Conservation (phyloP, 2,329 filamentous ascomycete species). For the Acephala macrosclerotiorum region DNA sequence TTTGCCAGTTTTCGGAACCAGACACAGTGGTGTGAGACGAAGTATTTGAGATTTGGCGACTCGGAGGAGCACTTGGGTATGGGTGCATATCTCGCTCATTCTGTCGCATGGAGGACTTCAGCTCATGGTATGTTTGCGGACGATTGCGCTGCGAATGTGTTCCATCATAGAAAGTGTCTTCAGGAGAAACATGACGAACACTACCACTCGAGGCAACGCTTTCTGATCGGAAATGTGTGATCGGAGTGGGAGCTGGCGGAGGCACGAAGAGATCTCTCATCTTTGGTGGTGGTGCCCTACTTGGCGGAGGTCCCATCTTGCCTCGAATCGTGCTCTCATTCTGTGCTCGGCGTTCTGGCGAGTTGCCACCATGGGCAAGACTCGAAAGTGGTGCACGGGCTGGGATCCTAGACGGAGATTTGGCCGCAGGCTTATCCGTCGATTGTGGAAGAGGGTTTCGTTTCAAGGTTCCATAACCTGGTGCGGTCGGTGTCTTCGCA, state of each 20-base stretch:
- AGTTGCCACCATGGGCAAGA: conserved; percentile 77
- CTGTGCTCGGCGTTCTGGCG: conserved; percentile 70
- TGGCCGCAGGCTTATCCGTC: conserved; percentile 5
- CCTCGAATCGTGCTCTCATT: conserved; percentile 43
- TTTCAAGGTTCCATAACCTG: conserved; percentile 40
- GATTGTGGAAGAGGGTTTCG: conserved; percentile 41
- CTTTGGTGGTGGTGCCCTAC: conserved; percentile 81
- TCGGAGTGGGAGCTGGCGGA: conserved; percentile 57
- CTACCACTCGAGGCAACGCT: conserved; percentile 60
- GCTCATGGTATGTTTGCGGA: conserved; percentile 49
- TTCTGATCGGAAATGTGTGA: conserved; percentile 56
- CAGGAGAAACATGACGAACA: conserved; percentile 70
- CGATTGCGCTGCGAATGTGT: conserved; percentile 43
- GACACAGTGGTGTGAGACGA: conserved; percentile 71
- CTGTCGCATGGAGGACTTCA: conserved; percentile 51
- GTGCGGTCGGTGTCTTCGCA: conserved; percentile 63
- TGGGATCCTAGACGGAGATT: conserved; percentile 74
- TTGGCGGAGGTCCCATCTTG: conserved; percentile 59
- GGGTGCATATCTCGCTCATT: conserved; percentile 45
- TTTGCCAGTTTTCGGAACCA: conserved; percentile 97
- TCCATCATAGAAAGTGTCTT: conserved; percentile 85
- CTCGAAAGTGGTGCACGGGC: conserved; percentile 73
- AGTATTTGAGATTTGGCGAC: conserved; percentile 75
- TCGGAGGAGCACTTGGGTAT: conserved; percentile 43
- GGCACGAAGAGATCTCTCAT: conserved; percentile 83